These are phyloP conservation scores for Phalaenopsis hybrid DNA, from an alignment of 116 monocot genomes.

Conservation along the genomic window DNA sequence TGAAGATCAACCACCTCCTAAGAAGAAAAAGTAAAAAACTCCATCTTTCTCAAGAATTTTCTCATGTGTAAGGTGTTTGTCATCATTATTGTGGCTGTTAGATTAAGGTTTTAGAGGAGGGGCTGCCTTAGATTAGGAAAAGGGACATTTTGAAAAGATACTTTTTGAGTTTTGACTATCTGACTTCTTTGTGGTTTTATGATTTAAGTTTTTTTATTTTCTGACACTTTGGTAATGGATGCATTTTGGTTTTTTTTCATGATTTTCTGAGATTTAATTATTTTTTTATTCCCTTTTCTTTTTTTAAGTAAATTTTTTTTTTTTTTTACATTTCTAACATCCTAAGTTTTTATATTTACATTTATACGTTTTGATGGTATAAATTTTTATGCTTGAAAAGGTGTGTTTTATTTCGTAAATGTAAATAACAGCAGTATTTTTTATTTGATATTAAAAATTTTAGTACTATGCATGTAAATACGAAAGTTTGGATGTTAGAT, in stretches of 20 bases:
- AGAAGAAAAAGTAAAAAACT: constrained; percentile 2
- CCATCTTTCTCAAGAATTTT: background rate
- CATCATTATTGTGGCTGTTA: constrained; percentile 9
- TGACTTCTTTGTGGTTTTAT: background rate
- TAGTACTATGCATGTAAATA: no score
- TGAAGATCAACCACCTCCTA: constrained; percentile 9
- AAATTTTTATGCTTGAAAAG: no score
- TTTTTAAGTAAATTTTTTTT: no score
- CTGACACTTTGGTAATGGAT: background rate
- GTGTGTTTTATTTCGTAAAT: no score
- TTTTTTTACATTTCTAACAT: no score
- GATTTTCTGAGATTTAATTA: background rate
- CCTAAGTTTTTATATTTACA: no score
- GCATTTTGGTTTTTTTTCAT: background rate
- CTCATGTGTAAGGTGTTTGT: background rate
- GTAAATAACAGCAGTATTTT: no score
- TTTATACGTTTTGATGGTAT: no score
- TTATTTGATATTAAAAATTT: no score
- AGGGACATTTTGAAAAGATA: background rate
- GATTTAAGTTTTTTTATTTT: background rate
- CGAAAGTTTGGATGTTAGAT: no score
- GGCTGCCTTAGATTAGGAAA: constrained; percentile 2
- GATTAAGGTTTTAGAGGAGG: background rate
- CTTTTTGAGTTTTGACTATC: background rate
- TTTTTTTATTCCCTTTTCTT: background rate